These are phyloP conservation scores for Wallacemonas collosoma DNA, from an alignment of 208 protist genomes.

Conservation along the genomic window DNA sequence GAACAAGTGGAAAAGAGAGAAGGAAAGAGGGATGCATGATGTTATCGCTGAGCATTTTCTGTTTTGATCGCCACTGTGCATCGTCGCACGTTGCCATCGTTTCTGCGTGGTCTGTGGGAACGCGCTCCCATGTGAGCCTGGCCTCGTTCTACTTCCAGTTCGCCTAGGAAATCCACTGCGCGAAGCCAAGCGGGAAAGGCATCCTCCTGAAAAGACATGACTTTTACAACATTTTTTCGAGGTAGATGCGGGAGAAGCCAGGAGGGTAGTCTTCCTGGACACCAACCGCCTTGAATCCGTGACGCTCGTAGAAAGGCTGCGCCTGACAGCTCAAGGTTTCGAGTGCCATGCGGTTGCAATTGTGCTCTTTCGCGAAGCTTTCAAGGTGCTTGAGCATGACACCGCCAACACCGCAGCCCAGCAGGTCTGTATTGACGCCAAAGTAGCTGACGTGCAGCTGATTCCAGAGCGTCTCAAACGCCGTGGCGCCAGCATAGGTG, in stretches of 20 bases:
- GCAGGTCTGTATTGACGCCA: neutral
- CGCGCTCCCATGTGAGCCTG: too few species aligned
- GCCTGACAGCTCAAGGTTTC: slow-evolving; percentile 24
- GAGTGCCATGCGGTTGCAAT: slow-evolving; percentile 15
- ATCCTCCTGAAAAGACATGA: neutral
- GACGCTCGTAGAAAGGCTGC: slow-evolving; percentile 10
- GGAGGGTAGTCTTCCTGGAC: slow-evolving; percentile 4
- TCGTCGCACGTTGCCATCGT: too few species aligned
- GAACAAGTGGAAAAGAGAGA: too few species aligned
- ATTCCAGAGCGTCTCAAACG: slow-evolving; percentile 18
- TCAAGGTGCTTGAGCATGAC: neutral
- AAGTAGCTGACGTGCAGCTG: slow-evolving; percentile 20
- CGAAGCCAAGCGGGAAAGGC: too few species aligned
- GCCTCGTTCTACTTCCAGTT: too few species aligned
- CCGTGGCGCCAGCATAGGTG: neutral
- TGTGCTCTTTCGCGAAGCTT: neutral
- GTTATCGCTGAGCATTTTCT: neutral
- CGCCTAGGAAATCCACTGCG: too few species aligned
- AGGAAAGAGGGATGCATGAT: too few species aligned
- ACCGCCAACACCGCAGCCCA: slow-evolving; percentile 1
- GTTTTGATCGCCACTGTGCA: neutral
- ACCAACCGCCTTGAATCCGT: slow-evolving; percentile 22
- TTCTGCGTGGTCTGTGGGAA: too few species aligned
- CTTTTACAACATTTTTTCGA: slow-evolving; percentile 17
- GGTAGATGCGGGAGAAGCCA: slow-evolving; percentile 5